These are phyloP conservation scores for Polychaeton citri DNA, from an alignment of 2,329 filamentous ascomycete genomes.

Conservation along the genomic window DNA sequence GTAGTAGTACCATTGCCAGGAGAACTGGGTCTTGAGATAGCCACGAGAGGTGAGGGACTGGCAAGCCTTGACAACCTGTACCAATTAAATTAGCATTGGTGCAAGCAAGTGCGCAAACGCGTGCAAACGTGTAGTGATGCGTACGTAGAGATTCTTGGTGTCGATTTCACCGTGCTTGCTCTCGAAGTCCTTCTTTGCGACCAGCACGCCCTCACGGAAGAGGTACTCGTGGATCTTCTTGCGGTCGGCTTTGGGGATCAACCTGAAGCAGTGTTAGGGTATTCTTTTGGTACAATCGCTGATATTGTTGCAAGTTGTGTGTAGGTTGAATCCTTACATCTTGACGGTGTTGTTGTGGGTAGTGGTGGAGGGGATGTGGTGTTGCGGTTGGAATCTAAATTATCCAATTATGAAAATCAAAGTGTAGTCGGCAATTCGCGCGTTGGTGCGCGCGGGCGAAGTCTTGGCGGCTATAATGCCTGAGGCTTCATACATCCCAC, in stretches of 20 bases:
- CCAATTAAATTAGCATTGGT: slow-evolving; percentile 5
- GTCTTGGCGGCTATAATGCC: not conserved
- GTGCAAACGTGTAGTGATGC: too few species aligned
- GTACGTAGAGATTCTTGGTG: slow-evolving; percentile 94
- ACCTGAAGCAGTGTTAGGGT: slow-evolving; percentile 41
- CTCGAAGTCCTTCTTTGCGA: slow-evolving; percentile 98
- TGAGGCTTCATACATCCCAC: too few species aligned
- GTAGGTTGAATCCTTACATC: not conserved
- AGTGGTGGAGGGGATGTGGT: not conserved
- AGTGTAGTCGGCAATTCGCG: not conserved
- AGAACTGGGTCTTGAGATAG: slow-evolving; percentile 99
- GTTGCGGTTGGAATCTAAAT: not conserved
- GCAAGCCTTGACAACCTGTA: slow-evolving; percentile 86
- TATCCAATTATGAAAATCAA: too few species aligned
- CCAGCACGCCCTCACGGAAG: slow-evolving; percentile 75
- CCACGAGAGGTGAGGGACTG: slow-evolving; percentile 97
- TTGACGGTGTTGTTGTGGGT: not conserved
- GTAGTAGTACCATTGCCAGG: slow-evolving; percentile 99
- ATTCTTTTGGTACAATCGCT: too few species aligned
- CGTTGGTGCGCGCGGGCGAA: not conserved
- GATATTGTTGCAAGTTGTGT: not conserved
- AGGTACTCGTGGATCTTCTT: slow-evolving; percentile 99
- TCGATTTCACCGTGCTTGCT: slow-evolving; percentile 97
- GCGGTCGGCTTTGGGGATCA: slow-evolving; percentile 99
- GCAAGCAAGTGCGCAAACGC: not conserved